Percentiles rank a stretch among this genome's conserved stretches.
phyloP scores from a whole-genome alignment of 139 green algal genomes.

The Closterium sp. region DNA sequence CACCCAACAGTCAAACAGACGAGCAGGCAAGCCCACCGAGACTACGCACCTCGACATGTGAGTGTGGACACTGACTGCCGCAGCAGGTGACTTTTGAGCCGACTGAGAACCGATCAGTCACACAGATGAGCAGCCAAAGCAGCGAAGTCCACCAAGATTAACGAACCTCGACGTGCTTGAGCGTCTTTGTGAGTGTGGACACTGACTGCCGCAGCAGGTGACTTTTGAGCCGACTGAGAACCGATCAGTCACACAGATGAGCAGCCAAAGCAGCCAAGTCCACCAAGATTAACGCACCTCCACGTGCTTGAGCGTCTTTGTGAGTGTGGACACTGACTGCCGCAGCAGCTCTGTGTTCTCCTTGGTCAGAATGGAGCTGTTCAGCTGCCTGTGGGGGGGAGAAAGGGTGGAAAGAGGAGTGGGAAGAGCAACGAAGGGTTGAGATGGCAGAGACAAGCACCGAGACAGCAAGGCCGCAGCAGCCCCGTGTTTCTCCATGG shows the following conservation, averaged over 20 bases:
- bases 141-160: no score
- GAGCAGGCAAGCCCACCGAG: not conserved
- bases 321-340: constrained; percentile 52
- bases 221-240: no score
- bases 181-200: constrained; percentile 44
- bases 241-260: no score
- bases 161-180: constrained; percentile 55
- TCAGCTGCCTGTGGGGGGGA: constrained; percentile 59
- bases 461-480: constrained; percentile 4
- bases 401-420: no score
- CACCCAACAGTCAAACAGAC: not conserved
- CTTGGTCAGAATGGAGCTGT: constrained; percentile 83
- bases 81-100: no score
- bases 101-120: no score
- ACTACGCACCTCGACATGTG: constrained; percentile 51
- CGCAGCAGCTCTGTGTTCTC: constrained; percentile 77
- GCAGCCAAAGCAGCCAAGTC: no score
- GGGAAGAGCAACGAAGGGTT: no score
- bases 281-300: constrained; percentile 26
- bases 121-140: no score
- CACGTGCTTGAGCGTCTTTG: constrained; percentile 51
- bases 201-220: constrained; percentile 35
- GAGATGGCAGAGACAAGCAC: no score
- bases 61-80: constrained; percentile 46
- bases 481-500: constrained; percentile 80